Conservation (phyloP, 2,329 filamentous ascomycete genomes). For the Penicillium griseofulvum region DNA sequence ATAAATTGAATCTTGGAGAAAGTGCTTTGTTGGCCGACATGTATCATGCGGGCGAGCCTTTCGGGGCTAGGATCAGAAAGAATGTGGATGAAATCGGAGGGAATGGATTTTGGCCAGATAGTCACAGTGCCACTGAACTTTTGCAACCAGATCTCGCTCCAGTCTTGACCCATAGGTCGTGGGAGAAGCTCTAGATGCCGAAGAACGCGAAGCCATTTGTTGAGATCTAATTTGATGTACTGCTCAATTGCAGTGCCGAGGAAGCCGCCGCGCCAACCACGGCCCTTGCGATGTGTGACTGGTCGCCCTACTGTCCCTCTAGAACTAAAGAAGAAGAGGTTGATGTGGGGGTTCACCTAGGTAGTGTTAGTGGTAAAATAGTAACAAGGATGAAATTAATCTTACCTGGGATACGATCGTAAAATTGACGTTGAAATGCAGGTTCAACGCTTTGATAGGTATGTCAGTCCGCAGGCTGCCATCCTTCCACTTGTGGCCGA, state of each 20-base stretch:
- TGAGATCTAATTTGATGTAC: constrained; percentile 92
- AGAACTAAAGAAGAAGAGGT: constrained; percentile 97
- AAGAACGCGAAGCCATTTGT: constrained; percentile 95
- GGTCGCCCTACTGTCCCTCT: constrained; percentile 87
- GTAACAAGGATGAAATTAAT: background rate
- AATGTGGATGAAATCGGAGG: constrained; percentile 81
- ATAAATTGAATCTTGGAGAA: constrained; percentile 94
- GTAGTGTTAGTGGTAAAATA: constrained; percentile 39
- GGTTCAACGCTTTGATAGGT: constrained; percentile 86
- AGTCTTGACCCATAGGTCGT: constrained; percentile 87
- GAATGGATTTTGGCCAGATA: constrained; percentile 82
- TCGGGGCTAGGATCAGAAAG: constrained; percentile 75
- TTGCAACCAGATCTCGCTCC: constrained; percentile 95
- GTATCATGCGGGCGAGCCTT: constrained; percentile 81
- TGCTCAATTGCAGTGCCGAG: constrained; percentile 89
- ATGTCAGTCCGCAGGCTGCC: constrained; percentile 93
- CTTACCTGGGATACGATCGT: constrained; percentile 69
- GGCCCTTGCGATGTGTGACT: constrained; percentile 87
- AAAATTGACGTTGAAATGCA: constrained; percentile 98
- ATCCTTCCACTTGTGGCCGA: constrained; percentile 99
- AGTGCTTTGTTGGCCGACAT: constrained; percentile 80
- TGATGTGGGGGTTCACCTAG: constrained; percentile 94
- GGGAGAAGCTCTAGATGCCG: constrained; percentile 89
- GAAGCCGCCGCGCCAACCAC: constrained; percentile 94
- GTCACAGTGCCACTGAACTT: constrained; percentile 93